Conservation (phyloP, 345 rosid species). For the Psidium guajava region DNA sequence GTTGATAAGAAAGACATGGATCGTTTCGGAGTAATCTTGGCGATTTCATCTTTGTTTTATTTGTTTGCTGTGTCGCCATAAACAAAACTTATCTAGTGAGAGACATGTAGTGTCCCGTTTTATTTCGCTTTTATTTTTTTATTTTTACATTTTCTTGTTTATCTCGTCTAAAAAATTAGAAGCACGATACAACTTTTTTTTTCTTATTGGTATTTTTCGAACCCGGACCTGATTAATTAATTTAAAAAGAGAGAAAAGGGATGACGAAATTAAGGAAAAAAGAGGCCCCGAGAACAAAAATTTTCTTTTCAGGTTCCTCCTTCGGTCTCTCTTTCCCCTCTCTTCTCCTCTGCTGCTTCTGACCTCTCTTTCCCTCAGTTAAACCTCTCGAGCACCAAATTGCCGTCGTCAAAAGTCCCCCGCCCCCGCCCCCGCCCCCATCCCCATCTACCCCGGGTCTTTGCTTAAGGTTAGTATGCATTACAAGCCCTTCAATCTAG, state of each 20-base stretch:
- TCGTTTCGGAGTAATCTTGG: no score
- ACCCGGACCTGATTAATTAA: neutral
- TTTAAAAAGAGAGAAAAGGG: neutral
- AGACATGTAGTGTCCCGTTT: neutral
- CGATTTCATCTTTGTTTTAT: no score
- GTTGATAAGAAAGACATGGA: no score
- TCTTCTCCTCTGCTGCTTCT: slow-evolving; percentile 10
- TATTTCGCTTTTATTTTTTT: rapidly evolving
- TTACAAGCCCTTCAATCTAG: no score
- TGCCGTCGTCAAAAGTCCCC: neutral
- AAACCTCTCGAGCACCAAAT: neutral
- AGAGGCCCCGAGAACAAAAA: neutral
- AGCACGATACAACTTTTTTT: neutral
- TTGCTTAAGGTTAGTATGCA: no score
- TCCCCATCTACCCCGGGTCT: no score
- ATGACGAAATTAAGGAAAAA: neutral
- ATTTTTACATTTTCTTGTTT: neutral
- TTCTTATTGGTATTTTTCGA: neutral
- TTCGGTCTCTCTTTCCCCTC: slow-evolving; percentile 1
- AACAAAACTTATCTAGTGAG: no score
- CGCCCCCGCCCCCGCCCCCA: no score
- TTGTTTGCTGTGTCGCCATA: no score
- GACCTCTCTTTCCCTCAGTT: slow-evolving; percentile 17
- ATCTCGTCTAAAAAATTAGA: neutral
- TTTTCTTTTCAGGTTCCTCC: slow-evolving; percentile 12